phyloP scores from a whole-genome alignment of 2,329 filamentous ascomycete genomes.

The Pyrenophora seminiperda region DNA sequence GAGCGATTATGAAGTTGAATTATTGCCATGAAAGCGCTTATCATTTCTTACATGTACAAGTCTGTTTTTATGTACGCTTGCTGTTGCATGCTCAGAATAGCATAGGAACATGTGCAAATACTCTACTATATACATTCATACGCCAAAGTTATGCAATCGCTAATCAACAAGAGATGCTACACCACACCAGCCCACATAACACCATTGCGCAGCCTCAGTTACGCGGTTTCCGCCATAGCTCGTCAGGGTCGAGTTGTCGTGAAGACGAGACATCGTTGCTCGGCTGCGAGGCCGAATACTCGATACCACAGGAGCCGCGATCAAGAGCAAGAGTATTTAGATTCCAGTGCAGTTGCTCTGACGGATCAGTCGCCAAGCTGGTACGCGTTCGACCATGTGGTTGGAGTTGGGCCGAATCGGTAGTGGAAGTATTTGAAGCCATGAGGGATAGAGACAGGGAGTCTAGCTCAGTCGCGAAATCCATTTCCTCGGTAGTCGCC shows the following conservation, averaged over 20 bases:
- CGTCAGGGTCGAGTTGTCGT: slow-evolving; percentile 25
- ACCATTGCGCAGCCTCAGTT: background rate
- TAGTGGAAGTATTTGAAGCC: slow-evolving; percentile 25
- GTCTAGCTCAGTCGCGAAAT: slow-evolving; percentile 40
- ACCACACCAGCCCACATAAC: background rate
- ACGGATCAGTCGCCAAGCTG: slow-evolving; percentile 38
- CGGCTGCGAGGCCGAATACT: slow-evolving; percentile 30
- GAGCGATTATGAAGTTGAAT: too few relatives aligned
- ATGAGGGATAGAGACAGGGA: slow-evolving; percentile 39
- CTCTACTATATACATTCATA: background rate
- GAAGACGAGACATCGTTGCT: slow-evolving; percentile 14
- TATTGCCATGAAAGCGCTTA: too few relatives aligned
- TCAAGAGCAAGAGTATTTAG: slow-evolving; percentile 40
- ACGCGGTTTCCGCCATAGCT: slow-evolving; percentile 36
- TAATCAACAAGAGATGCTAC: slow-evolving; percentile 8
- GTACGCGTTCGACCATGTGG: slow-evolving; percentile 24
- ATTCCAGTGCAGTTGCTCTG: slow-evolving; percentile 45
- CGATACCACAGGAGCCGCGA: slow-evolving; percentile 41
- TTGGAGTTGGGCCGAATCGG: slow-evolving; percentile 8
- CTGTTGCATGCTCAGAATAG: background rate
- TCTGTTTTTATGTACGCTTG: background rate
- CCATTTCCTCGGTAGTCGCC: slow-evolving; percentile 37
- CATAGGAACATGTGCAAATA: background rate
- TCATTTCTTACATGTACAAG: background rate
- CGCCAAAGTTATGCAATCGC: slow-evolving; percentile 18